Conservation (phyloP, 2,329 filamentous ascomycete genomes). For the Canariomyces notabilis region DNA sequence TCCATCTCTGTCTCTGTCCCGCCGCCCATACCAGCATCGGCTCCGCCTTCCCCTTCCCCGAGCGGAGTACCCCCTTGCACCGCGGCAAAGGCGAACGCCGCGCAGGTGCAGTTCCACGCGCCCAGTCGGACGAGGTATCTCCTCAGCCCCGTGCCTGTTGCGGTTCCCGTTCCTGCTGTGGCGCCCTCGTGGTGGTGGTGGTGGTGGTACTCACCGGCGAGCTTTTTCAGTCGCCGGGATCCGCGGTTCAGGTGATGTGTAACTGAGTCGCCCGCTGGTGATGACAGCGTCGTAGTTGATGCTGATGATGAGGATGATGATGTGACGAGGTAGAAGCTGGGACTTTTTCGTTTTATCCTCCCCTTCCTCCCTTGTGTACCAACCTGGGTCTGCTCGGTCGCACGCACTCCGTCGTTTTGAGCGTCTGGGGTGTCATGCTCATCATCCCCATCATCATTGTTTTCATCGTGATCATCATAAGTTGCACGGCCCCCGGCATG, state of each 20-base stretch:
- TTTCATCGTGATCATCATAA: too few species aligned
- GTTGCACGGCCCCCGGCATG: too few species aligned
- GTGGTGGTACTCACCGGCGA: too few species aligned
- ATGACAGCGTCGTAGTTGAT: too few species aligned
- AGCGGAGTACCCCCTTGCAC: slow-evolving; percentile 4
- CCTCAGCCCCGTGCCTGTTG: slow-evolving; percentile 12
- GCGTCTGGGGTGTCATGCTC: neutral
- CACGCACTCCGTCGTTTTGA: neutral
- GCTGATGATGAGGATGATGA: slow-evolving; percentile 3
- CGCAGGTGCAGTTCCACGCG: slow-evolving; percentile 88
- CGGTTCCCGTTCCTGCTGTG: slow-evolving; percentile 4
- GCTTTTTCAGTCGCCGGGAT: too few species aligned
- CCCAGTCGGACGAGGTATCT: slow-evolving; percentile 66
- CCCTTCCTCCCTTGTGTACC: too few species aligned
- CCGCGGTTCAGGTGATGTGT: too few species aligned
- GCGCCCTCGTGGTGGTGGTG: too few species aligned
- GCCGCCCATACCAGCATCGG: neutral
- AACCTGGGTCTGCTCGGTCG: neutral
- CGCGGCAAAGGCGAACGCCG: slow-evolving; percentile 73
- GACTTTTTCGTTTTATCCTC: neutral
- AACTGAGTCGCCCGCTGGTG: too few species aligned
- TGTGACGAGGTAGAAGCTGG: slow-evolving; percentile 16
- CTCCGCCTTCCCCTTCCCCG: slow-evolving; percentile 1
- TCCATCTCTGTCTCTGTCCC: neutral
- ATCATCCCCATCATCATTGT: slow-evolving; percentile 20